Evolutionary conservation across 2,329 filamentous ascomycete genomes (phyloP).

Genomic region (Fusarium musae): DNA sequence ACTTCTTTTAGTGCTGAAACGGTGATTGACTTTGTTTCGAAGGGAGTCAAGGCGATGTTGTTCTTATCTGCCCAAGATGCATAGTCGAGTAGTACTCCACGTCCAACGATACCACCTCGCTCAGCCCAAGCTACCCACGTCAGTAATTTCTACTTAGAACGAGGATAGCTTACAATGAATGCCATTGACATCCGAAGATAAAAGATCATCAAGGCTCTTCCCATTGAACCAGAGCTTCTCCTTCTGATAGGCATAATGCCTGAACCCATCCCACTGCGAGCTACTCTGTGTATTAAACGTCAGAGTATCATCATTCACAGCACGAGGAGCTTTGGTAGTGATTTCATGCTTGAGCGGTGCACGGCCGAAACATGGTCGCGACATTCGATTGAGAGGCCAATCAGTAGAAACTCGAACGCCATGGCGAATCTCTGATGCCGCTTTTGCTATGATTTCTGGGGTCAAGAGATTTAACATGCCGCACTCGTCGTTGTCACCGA

Average conservation of each 20-base stretch:
- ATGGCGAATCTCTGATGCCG: constrained; percentile 46
- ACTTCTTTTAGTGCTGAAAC: constrained; percentile 56
- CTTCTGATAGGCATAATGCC: constrained; percentile 53
- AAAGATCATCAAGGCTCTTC: constrained; percentile 56
- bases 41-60: constrained; percentile 51
- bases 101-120: constrained; percentile 58
- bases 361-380: constrained; percentile 49
- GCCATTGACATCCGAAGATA: constrained; percentile 47
- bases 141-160: accelerated
- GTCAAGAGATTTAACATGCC: constrained; percentile 67
- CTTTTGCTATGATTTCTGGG: constrained; percentile 36
- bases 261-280: constrained; percentile 54
- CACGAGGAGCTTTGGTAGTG: constrained; percentile 42
- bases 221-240: constrained; percentile 50
- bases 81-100: constrained; percentile 65
- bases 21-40: constrained; percentile 56
- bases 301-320: constrained; percentile 49
- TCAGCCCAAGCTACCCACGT: constrained; percentile 15
- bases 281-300: constrained; percentile 53
- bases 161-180: constrained; percentile 40
- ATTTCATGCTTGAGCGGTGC: constrained; percentile 45
- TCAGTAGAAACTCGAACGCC: constrained; percentile 49
- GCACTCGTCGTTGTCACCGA: constrained; percentile 61
- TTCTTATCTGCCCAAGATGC: constrained; percentile 56
- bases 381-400: constrained; percentile 49